phyloP scores from a whole-genome alignment of 208 protist genomes.

The Angomonas deanei region DNA sequence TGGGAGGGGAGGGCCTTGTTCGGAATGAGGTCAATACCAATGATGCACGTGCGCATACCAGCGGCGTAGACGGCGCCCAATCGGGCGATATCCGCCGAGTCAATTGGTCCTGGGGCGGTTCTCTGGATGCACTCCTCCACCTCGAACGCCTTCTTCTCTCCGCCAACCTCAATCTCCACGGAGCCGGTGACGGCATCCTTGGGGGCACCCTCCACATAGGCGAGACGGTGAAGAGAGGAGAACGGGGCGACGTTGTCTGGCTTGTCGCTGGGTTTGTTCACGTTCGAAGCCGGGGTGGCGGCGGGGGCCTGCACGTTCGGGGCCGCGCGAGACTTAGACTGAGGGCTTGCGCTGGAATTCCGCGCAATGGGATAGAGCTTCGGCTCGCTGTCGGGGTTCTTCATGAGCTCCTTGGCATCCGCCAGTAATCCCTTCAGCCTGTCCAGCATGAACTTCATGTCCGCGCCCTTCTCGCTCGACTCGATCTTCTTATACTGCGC shows the following conservation, averaged over 20 bases:
- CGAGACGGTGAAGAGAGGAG: constrained; percentile 40
- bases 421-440: constrained; percentile 35
- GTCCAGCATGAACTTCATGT: constrained; percentile 23
- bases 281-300: neutral
- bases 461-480: constrained; percentile 9
- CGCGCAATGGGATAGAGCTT: constrained; percentile 27
- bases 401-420: constrained; percentile 35
- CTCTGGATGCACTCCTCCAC: constrained; percentile 51
- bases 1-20: constrained; percentile 17
- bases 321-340: neutral
- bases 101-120: neutral
- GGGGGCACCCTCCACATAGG: constrained; percentile 25
- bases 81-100: constrained; percentile 35
- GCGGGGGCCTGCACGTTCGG: neutral
- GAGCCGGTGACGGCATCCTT: constrained; percentile 17
- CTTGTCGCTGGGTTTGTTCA: neutral
- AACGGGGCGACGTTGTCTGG: constrained; percentile 15
- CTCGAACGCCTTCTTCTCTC: constrained; percentile 33
- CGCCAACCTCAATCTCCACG: constrained; percentile 29
- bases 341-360: neutral
- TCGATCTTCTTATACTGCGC: constrained; percentile 24
- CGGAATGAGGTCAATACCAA: constrained; percentile 32
- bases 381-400: constrained; percentile 22
- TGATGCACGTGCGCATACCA: constrained; percentile 43
- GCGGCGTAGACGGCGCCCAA: constrained; percentile 24